Evolutionary conservation across 163 green algal genomes (phyloP), one percentile per base, ranked within the genome.

Genomic region (Prototheca stagnorum): DNA sequence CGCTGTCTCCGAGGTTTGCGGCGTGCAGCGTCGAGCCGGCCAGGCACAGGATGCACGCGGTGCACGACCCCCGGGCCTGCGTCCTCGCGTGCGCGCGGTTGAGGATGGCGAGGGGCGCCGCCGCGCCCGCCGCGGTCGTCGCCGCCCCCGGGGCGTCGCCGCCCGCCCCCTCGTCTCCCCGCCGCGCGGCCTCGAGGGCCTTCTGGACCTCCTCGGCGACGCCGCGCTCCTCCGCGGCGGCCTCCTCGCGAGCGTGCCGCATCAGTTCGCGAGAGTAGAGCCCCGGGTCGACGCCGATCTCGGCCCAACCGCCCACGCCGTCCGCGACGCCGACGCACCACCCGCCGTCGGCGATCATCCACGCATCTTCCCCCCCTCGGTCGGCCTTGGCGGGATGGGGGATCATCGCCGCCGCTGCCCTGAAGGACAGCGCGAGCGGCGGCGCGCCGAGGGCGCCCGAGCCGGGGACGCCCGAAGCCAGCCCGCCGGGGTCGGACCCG

Each of bases 311-410:
- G 17, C 90, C 89, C 15, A 99, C 90, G 11, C 90, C 90, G 56
- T 99, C 90, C 23, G 90, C 90, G 27, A 99, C 83, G 9, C 89
- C 90, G 3, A 96, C 51, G 9, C 65, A 68, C 1, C 63, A 46
- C 9, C 71, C 65, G 44, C 78, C 64, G 2, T 75, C 59, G 35
- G 68, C 56, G 15, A 95, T 83, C 54, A 95, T 97, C 58, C 78
- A 89, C 25, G 84, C 79, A 62, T 99, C 90, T 60, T 99, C 90
- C 3, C 90, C 90, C 3, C 90, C 89, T 35, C 81, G 84, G 5
- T 78, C 59, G 19, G 72, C 68, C 59, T 99, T 99, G 48, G 86
- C 82, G 19, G 90, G 90, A 60, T 97, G 88, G 1, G 90, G 90
- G 41, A 98, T 74, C 59, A 85, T 77, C 24, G 67, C 75, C 4